Percentiles rank a stretch among this genome's conserved stretches.
Conservation (phyloP, 768 basidiomycete species). For the Lepiota brunneoincarnata region DNA sequence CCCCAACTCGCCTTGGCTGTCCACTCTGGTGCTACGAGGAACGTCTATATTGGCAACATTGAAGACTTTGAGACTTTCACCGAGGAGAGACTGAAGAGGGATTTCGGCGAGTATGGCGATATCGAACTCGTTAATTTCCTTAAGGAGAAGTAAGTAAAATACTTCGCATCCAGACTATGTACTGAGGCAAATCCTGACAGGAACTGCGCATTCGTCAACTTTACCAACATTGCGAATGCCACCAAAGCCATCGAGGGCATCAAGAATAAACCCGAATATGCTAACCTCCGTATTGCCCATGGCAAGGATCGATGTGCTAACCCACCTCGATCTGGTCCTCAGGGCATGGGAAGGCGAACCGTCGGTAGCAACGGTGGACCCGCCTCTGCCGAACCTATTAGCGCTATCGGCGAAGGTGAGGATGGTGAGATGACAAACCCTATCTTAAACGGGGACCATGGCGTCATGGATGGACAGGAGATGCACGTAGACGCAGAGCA, state of each 20-base stretch:
- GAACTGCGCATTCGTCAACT: constrained; percentile 96
- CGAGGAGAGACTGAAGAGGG: constrained; percentile 85
- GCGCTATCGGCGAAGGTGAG: constrained; percentile 34
- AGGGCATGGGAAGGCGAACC: constrained; percentile 57
- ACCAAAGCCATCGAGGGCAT: constrained; percentile 98
- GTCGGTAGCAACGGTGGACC: constrained; percentile 32
- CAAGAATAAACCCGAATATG: constrained; percentile 90
- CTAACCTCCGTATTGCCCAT: constrained; percentile 85
- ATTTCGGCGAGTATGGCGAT: constrained; percentile 95
- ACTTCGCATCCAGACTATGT: background rate
- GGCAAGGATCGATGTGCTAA: constrained; percentile 97
- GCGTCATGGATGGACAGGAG: constrained; percentile 27
- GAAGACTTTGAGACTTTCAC: constrained; percentile 93
- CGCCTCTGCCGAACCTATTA: constrained; percentile 30
- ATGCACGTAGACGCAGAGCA: constrained; percentile 44
- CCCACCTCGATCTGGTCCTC: constrained; percentile 80
- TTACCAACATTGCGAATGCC: constrained; percentile 91
- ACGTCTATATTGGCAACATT: constrained; percentile 94
- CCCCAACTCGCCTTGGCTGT: constrained; percentile 86
- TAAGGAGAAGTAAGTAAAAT: constrained; percentile 77
- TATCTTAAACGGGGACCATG: constrained; percentile 25
- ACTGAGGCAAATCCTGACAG: constrained; percentile 32
- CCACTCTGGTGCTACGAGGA: constrained; percentile 90
- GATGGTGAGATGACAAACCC: constrained; percentile 28
- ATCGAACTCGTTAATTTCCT: constrained; percentile 96